Base-by-base conservation (phyloP, 129 eudicot genomes). In the Flaveria bidentis region DNA sequence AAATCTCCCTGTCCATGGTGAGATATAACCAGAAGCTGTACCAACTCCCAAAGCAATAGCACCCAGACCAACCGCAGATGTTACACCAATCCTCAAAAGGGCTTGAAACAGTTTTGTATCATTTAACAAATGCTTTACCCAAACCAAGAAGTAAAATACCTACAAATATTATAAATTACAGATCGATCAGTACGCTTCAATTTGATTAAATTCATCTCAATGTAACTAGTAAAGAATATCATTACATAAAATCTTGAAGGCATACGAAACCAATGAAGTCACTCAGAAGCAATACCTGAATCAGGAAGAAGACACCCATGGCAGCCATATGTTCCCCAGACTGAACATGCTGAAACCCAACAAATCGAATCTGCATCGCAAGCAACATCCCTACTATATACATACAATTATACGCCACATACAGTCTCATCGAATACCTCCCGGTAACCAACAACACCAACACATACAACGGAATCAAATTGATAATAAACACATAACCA, bases 301-400 rank as follows among this genome's bases (percentile, higher is more conserved):
- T 88, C 88, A 93, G 78, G 91, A 93, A 93, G 65, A 93, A 93
- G 76, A 93, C 98, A 57, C 98, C 98, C 98, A 93, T 87, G 67
- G 98, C 98, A 65, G 92, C 98, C 98, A 93, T 93, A 83, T 93
- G 97, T 71, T 93, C 98, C 28, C 98, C 98, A 6, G 98, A 93
- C 76, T 90, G 97, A 26, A 93, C 98, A 73, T 90, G 97, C 81
- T 93, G 97, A 78, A 90, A 93, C 23, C 97, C 97, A 51, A 93
- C 98, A 83, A 90, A 93, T 18, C 97, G 95, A 74, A 93, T 93
- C 81, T 93, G 98, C 98, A 93, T 93, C 0, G 98, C 98, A 0
- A 93, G 95, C 84, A 93, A 78, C 97, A 90, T 93, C 23, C 98
- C 98, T 73, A 93, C 81, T n/a, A 93, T 81, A 74, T 93, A 93